Evolutionary conservation across 2,329 filamentous ascomycete genomes (phyloP).

Genomic region (Trichoderma afroharzianum): DNA sequence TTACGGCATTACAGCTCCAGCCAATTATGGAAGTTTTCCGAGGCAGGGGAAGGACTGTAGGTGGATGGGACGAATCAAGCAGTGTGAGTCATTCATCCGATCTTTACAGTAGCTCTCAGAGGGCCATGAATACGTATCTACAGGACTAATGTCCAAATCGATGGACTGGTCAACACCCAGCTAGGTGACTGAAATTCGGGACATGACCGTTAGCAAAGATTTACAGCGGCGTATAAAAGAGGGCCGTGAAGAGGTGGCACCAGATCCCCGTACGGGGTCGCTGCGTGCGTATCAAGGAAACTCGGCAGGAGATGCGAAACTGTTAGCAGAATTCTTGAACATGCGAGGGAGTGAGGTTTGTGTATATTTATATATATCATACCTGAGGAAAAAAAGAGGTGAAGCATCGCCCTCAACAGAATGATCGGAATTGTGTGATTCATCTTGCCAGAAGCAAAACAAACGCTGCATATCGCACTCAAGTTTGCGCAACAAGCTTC

Average conservation of each 20-base stretch:
- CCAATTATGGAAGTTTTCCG: background rate
- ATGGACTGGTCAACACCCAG: no score
- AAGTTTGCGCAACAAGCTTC: slow-evolving; percentile 79
- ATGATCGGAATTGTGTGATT: slow-evolving; percentile 90
- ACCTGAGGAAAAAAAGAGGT: slow-evolving; percentile 31
- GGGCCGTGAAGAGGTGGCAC: background rate
- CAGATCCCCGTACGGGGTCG: background rate
- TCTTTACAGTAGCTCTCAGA: background rate
- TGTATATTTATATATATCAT: slow-evolving; percentile 17
- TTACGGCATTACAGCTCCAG: background rate
- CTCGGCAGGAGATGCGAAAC: background rate
- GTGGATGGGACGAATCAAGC: background rate
- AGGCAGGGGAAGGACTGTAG: background rate
- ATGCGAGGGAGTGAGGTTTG: background rate
- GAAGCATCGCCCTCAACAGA: slow-evolving; percentile 72
- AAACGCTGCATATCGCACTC: slow-evolving; percentile 92
- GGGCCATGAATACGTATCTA: background rate
- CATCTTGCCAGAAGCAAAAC: slow-evolving; percentile 25
- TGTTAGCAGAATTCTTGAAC: slow-evolving; percentile 29
- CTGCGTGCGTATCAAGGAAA: background rate
- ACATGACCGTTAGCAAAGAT: background rate
- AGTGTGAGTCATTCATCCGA: background rate
- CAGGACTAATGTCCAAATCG: background rate
- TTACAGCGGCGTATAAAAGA: background rate
- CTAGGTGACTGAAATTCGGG: background rate